Conservation (phyloP, 768 basidiomycete genomes). For the Phaeotremella skinneri region DNA sequence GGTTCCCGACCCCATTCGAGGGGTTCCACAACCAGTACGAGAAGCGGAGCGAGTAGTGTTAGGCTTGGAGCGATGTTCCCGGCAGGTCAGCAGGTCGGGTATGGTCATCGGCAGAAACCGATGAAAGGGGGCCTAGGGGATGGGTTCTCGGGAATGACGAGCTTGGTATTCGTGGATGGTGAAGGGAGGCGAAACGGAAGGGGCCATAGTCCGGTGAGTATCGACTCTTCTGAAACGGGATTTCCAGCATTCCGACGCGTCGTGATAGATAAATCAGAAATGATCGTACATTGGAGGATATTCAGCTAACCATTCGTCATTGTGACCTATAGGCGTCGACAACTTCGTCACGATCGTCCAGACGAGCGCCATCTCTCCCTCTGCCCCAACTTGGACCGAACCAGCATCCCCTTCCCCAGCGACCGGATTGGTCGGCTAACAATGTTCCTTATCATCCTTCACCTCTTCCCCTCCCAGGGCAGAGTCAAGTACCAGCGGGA, state of each 20-base stretch:
- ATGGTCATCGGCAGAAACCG: slow-evolving; percentile 32
- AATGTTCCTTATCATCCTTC: slow-evolving; percentile 44
- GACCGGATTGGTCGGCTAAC: slow-evolving; percentile 45
- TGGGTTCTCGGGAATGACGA: slow-evolving; percentile 30
- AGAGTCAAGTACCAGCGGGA: background rate
- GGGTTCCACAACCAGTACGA: slow-evolving; percentile 41
- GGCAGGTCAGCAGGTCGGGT: slow-evolving; percentile 14
- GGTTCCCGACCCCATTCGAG: slow-evolving; percentile 42
- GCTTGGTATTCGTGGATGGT: slow-evolving; percentile 21
- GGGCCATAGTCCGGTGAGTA: slow-evolving; percentile 44
- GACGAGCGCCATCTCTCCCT: slow-evolving; percentile 28
- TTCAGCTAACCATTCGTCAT: no score
- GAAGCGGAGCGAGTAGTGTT: slow-evolving; percentile 42
- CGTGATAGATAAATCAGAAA: no score
- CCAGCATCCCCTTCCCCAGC: slow-evolving; percentile 40
- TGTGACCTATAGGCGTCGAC: slow-evolving; percentile 34
- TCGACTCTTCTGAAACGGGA: no score
- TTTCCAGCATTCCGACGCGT: no score
- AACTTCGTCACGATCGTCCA: slow-evolving; percentile 38
- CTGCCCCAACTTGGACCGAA: slow-evolving; percentile 23
- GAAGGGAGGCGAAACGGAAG: slow-evolving; percentile 21
- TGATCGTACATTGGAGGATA: no score
- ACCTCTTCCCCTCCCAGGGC: slow-evolving; percentile 19
- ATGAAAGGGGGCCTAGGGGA: slow-evolving; percentile 26
- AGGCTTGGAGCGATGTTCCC: slow-evolving; percentile 41